Evolutionary conservation across 2,329 filamentous ascomycete genomes (phyloP).

Genomic region (Paraconiothyrium sp.): DNA sequence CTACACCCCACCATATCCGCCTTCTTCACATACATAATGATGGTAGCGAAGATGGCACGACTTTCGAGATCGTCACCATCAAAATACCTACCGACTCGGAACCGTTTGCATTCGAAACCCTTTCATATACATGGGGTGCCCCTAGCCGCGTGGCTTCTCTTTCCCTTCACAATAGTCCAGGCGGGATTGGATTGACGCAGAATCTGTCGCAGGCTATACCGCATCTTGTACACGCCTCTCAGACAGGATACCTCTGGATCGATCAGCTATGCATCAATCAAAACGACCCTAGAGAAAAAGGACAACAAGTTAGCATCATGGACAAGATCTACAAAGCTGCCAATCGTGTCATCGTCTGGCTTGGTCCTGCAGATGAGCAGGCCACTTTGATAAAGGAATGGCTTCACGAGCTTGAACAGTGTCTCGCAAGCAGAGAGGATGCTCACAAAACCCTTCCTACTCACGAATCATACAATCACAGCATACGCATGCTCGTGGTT

Average conservation of each 20-base stretch:
- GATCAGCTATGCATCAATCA: constrained; percentile 47
- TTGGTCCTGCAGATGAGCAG: constrained; percentile 25
- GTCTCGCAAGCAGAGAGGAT: constrained; percentile 14
- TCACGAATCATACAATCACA: constrained; percentile 11
- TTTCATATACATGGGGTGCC: constrained; percentile 34
- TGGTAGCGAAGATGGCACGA: not conserved
- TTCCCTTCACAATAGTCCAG: constrained; percentile 8
- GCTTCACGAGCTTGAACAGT: constrained; percentile 14
- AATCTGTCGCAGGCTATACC: constrained; percentile 32
- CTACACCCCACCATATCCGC: constrained; percentile 15
- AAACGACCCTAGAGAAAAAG: constrained; percentile 38
- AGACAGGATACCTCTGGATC: constrained; percentile 37
- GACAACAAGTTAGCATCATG: constrained; percentile 48
- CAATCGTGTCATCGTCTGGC: constrained; percentile 27
- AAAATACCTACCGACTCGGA: constrained; percentile 14
- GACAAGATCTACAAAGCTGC: constrained; percentile 42
- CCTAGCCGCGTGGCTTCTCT: constrained; percentile 19
- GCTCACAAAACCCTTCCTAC: constrained; percentile 7
- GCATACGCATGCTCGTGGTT: constrained; percentile 14
- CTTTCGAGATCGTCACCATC: constrained; percentile 21
- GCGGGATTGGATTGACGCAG: constrained; percentile 30
- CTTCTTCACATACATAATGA: constrained; percentile 12
- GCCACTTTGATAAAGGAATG: constrained; percentile 5
- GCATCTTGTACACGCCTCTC: constrained; percentile 19
- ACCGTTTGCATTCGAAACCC: constrained; percentile 24